These are phyloP conservation scores for Magnolia officinalis DNA, from an alignment of 164 flowering plant genomes.

Conservation along the genomic window DNA sequence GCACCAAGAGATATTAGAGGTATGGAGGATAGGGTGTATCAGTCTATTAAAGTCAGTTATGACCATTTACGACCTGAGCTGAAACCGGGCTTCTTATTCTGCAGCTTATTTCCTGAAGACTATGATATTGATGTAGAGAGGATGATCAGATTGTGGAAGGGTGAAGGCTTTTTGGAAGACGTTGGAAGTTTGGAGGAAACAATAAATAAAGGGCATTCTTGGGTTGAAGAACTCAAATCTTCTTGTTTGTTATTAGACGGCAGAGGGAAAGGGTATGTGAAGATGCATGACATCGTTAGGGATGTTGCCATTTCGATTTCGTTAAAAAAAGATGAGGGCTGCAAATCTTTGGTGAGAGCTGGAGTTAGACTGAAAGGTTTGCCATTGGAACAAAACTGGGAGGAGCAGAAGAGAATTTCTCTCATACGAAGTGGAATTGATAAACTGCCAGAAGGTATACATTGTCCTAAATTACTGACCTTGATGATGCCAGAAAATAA, in stretches of 20 bases:
- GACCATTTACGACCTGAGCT: background rate
- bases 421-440: background rate
- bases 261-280: background rate
- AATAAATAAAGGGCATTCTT: constrained; percentile 1
- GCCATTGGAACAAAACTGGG: background rate
- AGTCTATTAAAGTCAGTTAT: background rate
- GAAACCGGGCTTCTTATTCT: constrained; percentile 15
- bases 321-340: background rate
- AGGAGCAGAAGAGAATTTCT: background rate
- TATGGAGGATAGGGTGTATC: background rate
- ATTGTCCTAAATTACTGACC: constrained; percentile 10
- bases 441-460: background rate
- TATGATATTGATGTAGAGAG: background rate
- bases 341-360: background rate
- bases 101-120: background rate
- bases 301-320: constrained; percentile 19
- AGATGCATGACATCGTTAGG: constrained; percentile 17
- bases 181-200: constrained; percentile 2
- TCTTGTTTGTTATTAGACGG: constrained; percentile 16
- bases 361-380: background rate
- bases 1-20: background rate
- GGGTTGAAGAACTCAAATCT: constrained; percentile 11
- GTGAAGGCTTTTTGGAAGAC: constrained; percentile 9
- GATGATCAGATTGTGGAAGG: constrained; percentile 10
- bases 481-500: background rate